phyloP scores from a whole-genome alignment of 164 flowering plant genomes.

The Vitis vinifera region ASM3070453v1 NC_081817.1:29624501-29625000 shows the following conservation, averaged over 20 bases:
- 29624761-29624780: neutral
- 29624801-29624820: neutral
- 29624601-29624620: too few species aligned
- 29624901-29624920: neutral
- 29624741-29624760: neutral
- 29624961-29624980: neutral
- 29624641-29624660: too few species aligned
- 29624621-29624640: too few species aligned
- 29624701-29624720: neutral
- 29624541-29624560: too few species aligned
- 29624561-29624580: too few species aligned
- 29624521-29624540: too few species aligned
- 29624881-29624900: neutral
- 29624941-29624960: neutral
- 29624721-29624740: neutral
- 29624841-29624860: neutral
- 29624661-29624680: too few species aligned
- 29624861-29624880: neutral
- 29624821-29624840: constrained; percentile 2
- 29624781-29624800: neutral
- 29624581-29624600: too few species aligned
- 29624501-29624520: too few species aligned
- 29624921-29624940: neutral
- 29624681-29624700: too few species aligned
- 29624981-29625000: neutral